Base-by-base conservation (phyloP, 2,329 filamentous ascomycete species). In the Fusarium metavorans region DNA sequence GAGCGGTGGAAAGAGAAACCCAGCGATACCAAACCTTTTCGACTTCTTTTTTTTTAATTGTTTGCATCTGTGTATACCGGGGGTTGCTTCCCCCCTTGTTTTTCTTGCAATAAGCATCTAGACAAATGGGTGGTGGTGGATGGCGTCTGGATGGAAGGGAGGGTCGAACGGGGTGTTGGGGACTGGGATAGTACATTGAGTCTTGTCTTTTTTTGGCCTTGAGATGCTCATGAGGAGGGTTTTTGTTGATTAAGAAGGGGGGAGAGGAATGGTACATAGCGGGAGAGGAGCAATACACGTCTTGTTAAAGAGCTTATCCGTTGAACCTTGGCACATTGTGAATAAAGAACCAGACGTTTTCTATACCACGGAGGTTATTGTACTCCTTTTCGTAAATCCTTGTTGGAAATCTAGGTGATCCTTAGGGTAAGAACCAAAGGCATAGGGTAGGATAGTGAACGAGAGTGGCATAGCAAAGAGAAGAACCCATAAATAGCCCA, bases 21-120 rank as follows among this genome's bases (percentile, higher is more conserved):
- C 63, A 68, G 67, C 73, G 75, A 77, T 76, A 78, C 70, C 68
- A 76, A 60, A 48, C 35, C 68, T 59, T 59, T 66, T 70, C 52
- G 70, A 70, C 74, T 41, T 39, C 16, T 18, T 52, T 60, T 25
- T 62, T 62, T 59, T 68, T 69, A 72, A 71, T 48, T 72, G 43
- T 64, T 77, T 69, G 48, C 48, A 32, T 32, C 27, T 52, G 48
- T 32, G 48, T 32, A 52, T 52, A 52, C 45, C 27, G 27, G 48
- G 48, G 27, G n/a, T 34, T 67, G 20, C 34, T 50, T n/a, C 18
- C 52, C 23, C 30, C 43, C 27, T 35, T 20, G 43, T 48, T 18
- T 39, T 39, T 45, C 34, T 60, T 64, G 64, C 72, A 58, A 34
- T 61, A 68, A 27, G 72, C 73, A 78, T 79, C 64, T 79, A 78